Evolutionary conservation across 2,329 filamentous ascomycete genomes (phyloP).

Genomic region (Nigrospora osmanthi): DNA sequence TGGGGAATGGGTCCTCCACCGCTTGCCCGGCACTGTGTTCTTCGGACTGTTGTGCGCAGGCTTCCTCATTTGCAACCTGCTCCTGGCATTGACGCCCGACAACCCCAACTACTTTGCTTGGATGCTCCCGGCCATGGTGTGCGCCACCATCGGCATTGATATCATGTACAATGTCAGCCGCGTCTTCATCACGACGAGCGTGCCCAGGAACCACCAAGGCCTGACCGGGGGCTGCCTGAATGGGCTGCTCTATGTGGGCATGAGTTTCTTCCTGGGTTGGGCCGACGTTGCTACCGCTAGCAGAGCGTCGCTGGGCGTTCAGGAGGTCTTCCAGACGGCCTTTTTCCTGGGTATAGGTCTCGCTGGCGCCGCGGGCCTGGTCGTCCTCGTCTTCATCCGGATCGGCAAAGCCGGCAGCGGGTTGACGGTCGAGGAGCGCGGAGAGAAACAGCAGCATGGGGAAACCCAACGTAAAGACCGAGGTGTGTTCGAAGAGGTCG

Average conservation of each 20-base stretch:
- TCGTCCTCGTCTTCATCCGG: conserved; percentile 40
- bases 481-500: too few relatives aligned
- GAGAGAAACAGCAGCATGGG: conserved; percentile 9
- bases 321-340: conserved; percentile 50
- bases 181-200: conserved; percentile 65
- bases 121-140: conserved; percentile 62
- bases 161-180: conserved; percentile 65
- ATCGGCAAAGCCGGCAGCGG: conserved; percentile 47
- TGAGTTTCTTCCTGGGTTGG: conserved; percentile 56
- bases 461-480: too few relatives aligned
- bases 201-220: conserved; percentile 59
- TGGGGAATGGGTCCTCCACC: conserved; percentile 56
- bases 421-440: conserved; percentile 44
- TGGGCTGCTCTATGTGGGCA: conserved; percentile 58
- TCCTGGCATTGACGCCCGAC: conserved; percentile 54
- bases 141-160: conserved; percentile 63
- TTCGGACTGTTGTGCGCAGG: conserved; percentile 52
- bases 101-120: conserved; percentile 58
- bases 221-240: conserved; percentile 64
- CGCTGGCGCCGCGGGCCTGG: conserved; percentile 4
- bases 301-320: conserved; percentile 30
- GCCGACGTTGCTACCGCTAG: conserved; percentile 48
- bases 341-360: conserved; percentile 56
- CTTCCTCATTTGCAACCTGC: conserved; percentile 44
- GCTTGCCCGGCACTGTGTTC: conserved; percentile 51